Base-by-base conservation (phyloP, 1,139 yeast genomes). In the Candida sp. region DNA sequence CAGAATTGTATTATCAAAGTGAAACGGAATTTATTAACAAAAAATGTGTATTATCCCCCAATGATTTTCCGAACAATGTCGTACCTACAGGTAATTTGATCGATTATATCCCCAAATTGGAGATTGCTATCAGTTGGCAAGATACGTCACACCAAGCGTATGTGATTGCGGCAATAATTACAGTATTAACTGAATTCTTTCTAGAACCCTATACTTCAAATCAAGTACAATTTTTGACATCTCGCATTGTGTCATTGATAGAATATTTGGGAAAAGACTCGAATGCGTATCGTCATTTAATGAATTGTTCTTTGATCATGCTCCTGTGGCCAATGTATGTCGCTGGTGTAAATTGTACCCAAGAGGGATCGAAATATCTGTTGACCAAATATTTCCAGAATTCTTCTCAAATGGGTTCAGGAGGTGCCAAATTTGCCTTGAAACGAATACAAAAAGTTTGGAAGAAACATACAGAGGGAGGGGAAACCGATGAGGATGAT, bases 261-360 rank as follows among this genome's bases (percentile, higher is more conserved):
- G 45, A 53, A 11, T 64, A 63, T 41, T 55, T 72, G 25, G 51
- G 53, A 3, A 54, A 51, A n/a, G 45, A 54, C 6, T 41, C 58
- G 6, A 57, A 61, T 5, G 47, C 58, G 0, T 62, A 63, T 4
- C 50, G 49, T 9, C 57, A 54, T 36, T 49, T 54, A 3, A 53
- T 60, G 22, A 62, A 60, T 34, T 60, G 63, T 44, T 60, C 69
- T 9, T 54, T 69, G 35, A 63, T 77, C 66, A 68, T 77, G 73
- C 56, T 84, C 23, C 88, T 83, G 54, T 79, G 86, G 75, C 84
- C 89, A 6, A 77, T 82, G 61, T 66, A 78, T 43, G 69, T 81
- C 2, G 81, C 85, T 0, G 93, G 89, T 0, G 53, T 75, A 47
- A 77, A 79, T 49, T 77, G 83, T 42, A 61, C 66, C 15, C 68